These are phyloP conservation scores for Punctularia strigosozonata DNA, from an alignment of 768 basidiomycete species.

Conservation along the genomic window DNA sequence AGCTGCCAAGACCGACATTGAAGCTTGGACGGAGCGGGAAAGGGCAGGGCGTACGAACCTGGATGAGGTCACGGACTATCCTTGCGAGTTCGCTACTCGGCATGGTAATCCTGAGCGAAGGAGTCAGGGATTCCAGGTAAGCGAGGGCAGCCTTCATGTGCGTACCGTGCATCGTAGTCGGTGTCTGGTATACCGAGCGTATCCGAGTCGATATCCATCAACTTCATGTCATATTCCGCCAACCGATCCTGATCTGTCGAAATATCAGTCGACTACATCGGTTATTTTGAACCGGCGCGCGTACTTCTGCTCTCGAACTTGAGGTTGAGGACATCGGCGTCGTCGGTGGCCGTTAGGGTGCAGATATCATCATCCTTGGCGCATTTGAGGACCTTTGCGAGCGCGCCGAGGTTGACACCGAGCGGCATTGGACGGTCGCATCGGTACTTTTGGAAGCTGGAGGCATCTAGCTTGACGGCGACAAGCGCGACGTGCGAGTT, in stretches of 20 bases:
- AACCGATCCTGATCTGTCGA: conserved; percentile 76
- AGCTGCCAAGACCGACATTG: too few species aligned
- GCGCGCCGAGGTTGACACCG: conserved; percentile 74
- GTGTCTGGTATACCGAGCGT: conserved; percentile 94
- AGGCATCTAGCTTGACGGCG: conserved; percentile 64
- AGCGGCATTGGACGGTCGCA: conserved; percentile 93
- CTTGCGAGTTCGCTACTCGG: conserved; percentile 78
- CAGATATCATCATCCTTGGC: conserved; percentile 93
- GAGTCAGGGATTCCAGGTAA: too few species aligned
- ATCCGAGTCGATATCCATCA: conserved; percentile 98
- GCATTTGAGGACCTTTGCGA: conserved; percentile 94
- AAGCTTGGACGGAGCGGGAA: too few species aligned
- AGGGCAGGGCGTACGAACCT: too few species aligned
- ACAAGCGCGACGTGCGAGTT: conserved; percentile 99
- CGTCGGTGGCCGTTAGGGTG: conserved; percentile 84
- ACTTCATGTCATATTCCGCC: conserved; percentile 97
- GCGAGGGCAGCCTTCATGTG: too few species aligned
- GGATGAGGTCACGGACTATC: conserved; percentile 89
- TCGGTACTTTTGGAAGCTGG: conserved; percentile 79
- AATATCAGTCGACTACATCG: conserved; percentile 2
- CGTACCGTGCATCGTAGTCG: conserved; percentile 92
- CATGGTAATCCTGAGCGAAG: conserved; percentile 81
- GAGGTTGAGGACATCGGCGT: conserved; percentile 79
- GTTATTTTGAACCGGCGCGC: conserved; percentile 15
- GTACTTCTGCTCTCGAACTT: conserved; percentile 84